Evolutionary conservation across 177 flowering plant genomes (phyloP).

Genomic region (Vitis hybrid): DNA sequence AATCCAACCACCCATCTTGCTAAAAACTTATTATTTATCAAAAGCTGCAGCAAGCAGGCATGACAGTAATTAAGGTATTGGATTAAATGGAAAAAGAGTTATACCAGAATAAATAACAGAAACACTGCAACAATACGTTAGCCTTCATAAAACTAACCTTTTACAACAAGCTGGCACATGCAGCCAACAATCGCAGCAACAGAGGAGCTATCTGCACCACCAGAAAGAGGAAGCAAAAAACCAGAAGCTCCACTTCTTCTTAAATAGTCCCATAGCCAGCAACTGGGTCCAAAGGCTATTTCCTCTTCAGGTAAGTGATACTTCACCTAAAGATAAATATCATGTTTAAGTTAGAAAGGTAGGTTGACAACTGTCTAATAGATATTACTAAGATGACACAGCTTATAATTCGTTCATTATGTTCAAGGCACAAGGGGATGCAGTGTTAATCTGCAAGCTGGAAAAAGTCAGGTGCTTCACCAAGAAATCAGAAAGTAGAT

Average conservation of each 20-base stretch:
- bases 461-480: not conserved
- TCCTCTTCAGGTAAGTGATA: slow-evolving; percentile 94
- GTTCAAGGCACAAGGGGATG: not conserved
- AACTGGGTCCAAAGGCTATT: slow-evolving; percentile 94
- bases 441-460: not conserved
- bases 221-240: slow-evolving; percentile 97
- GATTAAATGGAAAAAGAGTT: not conserved
- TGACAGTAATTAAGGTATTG: not conserved
- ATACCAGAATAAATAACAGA: not conserved
- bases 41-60: not conserved
- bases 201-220: slow-evolving; percentile 99
- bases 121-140: not conserved
- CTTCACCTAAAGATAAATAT: slow-evolving; percentile 41
- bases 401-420: not conserved
- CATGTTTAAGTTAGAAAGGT: not conserved
- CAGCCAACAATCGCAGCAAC: slow-evolving; percentile 98
- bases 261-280: slow-evolving; percentile 96
- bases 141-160: slow-evolving; percentile 45
- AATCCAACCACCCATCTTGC: no score
- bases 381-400: not conserved
- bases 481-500: not conserved
- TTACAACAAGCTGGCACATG: slow-evolving; percentile 97
- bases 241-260: slow-evolving; percentile 99
- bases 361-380: not conserved
- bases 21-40: no score